Evolutionary conservation across 2,329 filamentous ascomycete genomes (phyloP).

Genomic region (Nothopassalora personata): DNA sequence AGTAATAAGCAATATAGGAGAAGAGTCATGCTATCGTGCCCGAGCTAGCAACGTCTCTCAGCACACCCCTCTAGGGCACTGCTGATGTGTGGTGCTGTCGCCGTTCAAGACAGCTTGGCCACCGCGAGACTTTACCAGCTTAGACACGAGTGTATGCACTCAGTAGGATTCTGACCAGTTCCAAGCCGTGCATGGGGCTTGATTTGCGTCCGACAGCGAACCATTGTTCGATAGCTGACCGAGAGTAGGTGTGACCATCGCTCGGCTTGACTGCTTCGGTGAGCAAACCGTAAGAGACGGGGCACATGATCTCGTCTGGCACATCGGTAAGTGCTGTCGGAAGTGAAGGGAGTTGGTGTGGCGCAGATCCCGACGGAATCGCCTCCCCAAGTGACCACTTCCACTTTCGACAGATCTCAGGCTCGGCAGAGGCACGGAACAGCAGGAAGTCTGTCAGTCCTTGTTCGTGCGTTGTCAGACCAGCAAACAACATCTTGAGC

Average conservation of each 20-base stretch:
- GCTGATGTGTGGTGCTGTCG: too few species aligned
- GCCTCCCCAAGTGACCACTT: conserved; percentile 26
- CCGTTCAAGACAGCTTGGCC: too few species aligned
- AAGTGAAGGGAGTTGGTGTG: conserved; percentile 15
- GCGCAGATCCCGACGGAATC: conserved; percentile 14
- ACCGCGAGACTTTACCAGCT: too few species aligned
- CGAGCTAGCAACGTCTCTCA: too few species aligned
- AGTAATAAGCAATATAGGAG: too few species aligned
- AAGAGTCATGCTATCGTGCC: too few species aligned
- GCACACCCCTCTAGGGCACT: too few species aligned
- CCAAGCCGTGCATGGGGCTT: conserved; percentile 33
- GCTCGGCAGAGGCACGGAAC: conserved; percentile 20
- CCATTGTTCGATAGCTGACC: conserved; percentile 34
- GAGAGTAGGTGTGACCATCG: conserved; percentile 33
- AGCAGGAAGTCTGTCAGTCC: conserved; percentile 26
- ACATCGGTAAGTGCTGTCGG: conserved; percentile 14
- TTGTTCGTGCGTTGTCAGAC: conserved; percentile 21
- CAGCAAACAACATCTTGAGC: conserved; percentile 12
- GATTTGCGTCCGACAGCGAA: conserved; percentile 26
- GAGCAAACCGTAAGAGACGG: conserved; percentile 32
- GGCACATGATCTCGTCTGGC: conserved; percentile 28
- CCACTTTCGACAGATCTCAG: conserved; percentile 16
- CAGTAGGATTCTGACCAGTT: conserved; percentile 4
- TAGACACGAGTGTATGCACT: too few species aligned
- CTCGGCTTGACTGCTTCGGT: conserved; percentile 32